Evolutionary conservation across 257 asterid species (phyloP).

Genomic region (Scutellaria baicalensis): DNA sequence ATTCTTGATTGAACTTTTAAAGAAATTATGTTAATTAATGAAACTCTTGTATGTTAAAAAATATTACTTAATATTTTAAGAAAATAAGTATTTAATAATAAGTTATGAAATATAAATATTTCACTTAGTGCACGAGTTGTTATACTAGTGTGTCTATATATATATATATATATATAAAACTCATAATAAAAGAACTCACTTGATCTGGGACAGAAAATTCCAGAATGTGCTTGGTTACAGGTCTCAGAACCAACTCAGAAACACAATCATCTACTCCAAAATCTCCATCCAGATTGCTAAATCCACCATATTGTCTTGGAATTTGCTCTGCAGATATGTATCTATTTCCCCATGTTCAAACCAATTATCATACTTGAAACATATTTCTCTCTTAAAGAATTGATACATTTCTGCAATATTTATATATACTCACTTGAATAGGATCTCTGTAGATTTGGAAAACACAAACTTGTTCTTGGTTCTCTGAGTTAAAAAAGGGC

Average conservation of each 20-base stretch:
- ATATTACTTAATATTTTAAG: too few relatives aligned
- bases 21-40: too few relatives aligned
- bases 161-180: too few relatives aligned
- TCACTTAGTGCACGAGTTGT: too few relatives aligned
- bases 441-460: background rate
- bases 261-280: conserved; percentile 17
- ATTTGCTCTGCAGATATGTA: conserved; percentile 25
- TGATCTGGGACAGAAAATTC: conserved; percentile 19
- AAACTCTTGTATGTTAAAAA: too few relatives aligned
- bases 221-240: conserved; percentile 22
- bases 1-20: too few relatives aligned
- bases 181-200: conserved; percentile 12
- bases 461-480: background rate
- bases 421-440: background rate
- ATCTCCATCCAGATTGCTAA: conserved; percentile 18
- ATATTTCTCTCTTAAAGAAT: too few relatives aligned
- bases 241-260: conserved; percentile 15
- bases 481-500: background rate
- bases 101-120: too few relatives aligned
- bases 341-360: background rate
- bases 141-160: too few relatives aligned
- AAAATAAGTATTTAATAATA: too few relatives aligned
- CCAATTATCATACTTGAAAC: background rate
- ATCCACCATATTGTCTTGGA: conserved; percentile 26
- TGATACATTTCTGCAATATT: too few relatives aligned